A percentile compares a stretch with the other conserved stretches of the same genome.
Conservation (phyloP, 202 grass and related monocot genomes). For the Saccharum hybrid region DNA sequence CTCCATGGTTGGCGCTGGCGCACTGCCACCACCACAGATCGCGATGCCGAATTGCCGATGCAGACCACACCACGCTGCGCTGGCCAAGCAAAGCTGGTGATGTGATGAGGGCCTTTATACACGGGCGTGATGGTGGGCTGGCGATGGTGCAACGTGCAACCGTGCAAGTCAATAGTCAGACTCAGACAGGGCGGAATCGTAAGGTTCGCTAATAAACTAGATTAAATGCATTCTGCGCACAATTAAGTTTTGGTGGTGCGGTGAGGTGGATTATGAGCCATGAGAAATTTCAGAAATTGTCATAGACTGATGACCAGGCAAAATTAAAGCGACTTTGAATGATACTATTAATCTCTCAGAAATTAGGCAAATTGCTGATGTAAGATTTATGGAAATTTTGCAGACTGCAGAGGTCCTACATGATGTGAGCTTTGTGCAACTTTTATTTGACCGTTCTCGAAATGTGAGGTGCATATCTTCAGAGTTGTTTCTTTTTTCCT, state of each 20-base stretch:
- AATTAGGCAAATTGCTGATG: neutral
- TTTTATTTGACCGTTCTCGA: neutral
- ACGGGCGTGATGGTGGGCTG: slow-evolving; percentile 22
- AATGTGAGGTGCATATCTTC: slow-evolving; percentile 7
- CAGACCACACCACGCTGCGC: slow-evolving; percentile 17
- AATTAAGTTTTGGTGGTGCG: slow-evolving; percentile 8
- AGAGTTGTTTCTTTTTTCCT: neutral
- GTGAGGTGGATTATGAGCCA: neutral
- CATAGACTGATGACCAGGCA: neutral
- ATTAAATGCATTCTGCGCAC: slow-evolving; percentile 13
- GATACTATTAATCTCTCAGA: neutral
- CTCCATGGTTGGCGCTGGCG: neutral
- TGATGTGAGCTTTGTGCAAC: neutral
- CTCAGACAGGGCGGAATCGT: slow-evolving; percentile 42
- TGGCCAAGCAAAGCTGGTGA: slow-evolving; percentile 18
- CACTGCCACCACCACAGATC: slow-evolving; percentile 18
- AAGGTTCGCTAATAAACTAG: slow-evolving; percentile 21
- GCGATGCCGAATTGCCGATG: slow-evolving; percentile 14
- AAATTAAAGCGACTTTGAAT: neutral
- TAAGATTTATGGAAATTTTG: neutral
- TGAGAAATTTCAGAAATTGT: neutral
- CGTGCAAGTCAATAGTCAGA: slow-evolving; percentile 45
- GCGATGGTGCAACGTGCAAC: neutral
- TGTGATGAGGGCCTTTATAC: slow-evolving; percentile 18
- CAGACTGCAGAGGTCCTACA: neutral